Evolutionary conservation across 2,329 filamentous ascomycete genomes (phyloP), one percentile per base, ranked within the genome.

Genomic region (Dryadomyces sulphureus): DNA sequence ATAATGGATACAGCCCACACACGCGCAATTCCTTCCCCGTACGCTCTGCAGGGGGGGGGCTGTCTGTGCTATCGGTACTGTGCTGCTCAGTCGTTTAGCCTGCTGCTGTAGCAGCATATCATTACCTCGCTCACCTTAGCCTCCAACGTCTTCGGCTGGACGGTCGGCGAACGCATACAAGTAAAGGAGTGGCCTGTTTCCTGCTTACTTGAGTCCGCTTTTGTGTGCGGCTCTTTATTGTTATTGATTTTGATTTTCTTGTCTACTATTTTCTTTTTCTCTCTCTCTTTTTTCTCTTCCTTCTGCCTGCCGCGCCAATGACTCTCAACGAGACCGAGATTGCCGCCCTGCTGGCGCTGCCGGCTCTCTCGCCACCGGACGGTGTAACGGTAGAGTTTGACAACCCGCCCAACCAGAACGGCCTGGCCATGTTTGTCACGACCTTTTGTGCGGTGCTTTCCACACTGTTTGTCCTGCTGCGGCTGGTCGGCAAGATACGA

Each of bases 391-490:
- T 38, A 9, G 24, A 47, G 20, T 48, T 48, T 12, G 41, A 39
- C 46, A 43, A 48, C 35, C 49, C 49, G 7, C 22, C 36, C 17
- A 49, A 50, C 38, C 14, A 38, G 12, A 52, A 52, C 38, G 45
- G 22, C 17, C 34, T 50, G 21, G 50, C 50, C 20, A 24, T 30
- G 30, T 34, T 25, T 12, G 46, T 52, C 38, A 48, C 43, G 39
- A 41, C 36, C 20, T 35, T 45, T 9, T 52, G 46, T 32, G 50
- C 57, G 11, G 52, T 60, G 4, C 45, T 52, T 21, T 47, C 51
- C 30, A 55, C 52, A 2, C 25, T 43, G 5, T 62, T 60, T 46
- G 45, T 50, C 8, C 58, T 45, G 12, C 22, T 50, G 16, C 49
- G 51, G 11, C 8, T 38, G 8, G 46, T 46, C 19, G 47, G 39